These are phyloP conservation scores for Chlorella sp. DNA, from an alignment of 139 green algal species.

Conservation along the genomic window DNA sequence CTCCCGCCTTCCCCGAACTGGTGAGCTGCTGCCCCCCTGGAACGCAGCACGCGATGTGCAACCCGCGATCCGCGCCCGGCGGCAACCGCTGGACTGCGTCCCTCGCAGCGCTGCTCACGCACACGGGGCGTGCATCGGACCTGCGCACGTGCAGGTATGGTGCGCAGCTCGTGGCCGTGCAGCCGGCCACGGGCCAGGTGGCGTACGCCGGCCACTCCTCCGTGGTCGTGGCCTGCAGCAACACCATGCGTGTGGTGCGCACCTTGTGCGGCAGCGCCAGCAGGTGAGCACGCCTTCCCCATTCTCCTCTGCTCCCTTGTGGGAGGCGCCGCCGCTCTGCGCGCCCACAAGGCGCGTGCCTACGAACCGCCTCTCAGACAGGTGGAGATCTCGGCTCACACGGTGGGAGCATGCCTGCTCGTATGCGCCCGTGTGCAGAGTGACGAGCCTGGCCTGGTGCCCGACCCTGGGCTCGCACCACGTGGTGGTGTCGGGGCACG, in stretches of 20 bases:
- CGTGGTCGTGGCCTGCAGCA: slow-evolving; percentile 17
- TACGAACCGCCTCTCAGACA: too few species aligned
- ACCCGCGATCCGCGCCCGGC: too few species aligned
- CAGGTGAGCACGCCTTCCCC: too few species aligned
- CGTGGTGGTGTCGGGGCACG: slow-evolving; percentile 17
- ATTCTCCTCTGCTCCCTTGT: too few species aligned
- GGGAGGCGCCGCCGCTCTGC: neutral
- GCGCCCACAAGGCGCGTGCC: too few species aligned
- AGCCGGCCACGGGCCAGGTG: slow-evolving; percentile 13
- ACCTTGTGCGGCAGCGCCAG: slow-evolving; percentile 12
- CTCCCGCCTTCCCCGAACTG: slow-evolving; percentile 30
- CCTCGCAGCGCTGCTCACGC: too few species aligned
- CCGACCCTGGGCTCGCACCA: neutral
- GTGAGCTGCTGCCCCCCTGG: neutral
- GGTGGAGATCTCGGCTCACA: too few species aligned
- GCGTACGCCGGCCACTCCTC: slow-evolving; percentile 30
- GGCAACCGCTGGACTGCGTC: too few species aligned
- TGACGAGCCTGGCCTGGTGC: slow-evolving; percentile 14
- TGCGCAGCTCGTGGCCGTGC: slow-evolving; percentile 15
- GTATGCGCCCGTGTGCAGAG: neutral
- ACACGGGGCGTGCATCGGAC: neutral
- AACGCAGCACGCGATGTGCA: too few species aligned
- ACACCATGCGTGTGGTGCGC: slow-evolving; percentile 9
- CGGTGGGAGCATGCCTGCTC: neutral
- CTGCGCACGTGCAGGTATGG: slow-evolving; percentile 16